Base-by-base conservation (phyloP, 164 flowering plant genomes). In the Sextonia rubra region DNA sequence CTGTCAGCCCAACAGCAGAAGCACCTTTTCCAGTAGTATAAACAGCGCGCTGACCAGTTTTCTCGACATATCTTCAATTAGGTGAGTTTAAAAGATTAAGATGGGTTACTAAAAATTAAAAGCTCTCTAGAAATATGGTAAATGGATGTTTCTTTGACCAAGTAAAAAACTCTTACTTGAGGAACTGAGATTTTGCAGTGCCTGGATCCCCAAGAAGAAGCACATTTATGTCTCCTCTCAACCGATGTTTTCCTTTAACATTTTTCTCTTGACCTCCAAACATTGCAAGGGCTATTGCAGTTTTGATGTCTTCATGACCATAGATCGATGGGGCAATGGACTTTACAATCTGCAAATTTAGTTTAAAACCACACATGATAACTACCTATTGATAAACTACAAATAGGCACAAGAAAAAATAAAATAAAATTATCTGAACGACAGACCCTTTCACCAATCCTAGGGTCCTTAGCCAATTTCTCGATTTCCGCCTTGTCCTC, bases 11-110 rank as follows among this genome's bases (percentile, higher is more conserved):
- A 23, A 93, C 99, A 78, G 99, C 99, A 75, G 99, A 95, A 69
- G 99, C 98, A 71, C 99, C 99, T 83, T 95, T 95, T 14, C 99
- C 99, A 65, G 99, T 93, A 23, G 99, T 95, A 72, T 95, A 95
- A 8, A 95, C 99, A 70, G 99, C 97, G 66, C 98, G 89, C 73
- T 90, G 97, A 27, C 97, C 99, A 20, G 99, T 95, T 84, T 95
- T 95, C 64, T 93, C 99, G 69, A 93, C 97, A 85, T 93, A 95
- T 84, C 98, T 94, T 24, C 49, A 7, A 15, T 70, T 67, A 65
- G n/a, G 17, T 2, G n/a, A 71, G 44, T 49, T 52, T 25, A 20
- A 22, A 26, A 52, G 55, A 11, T 69, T 49, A 69, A 29, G 48
- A 26, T 11, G 30, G 47, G 56, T 15, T 52, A 11, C 6, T 27